Evolutionary conservation across 2,329 filamentous ascomycete species (phyloP), one percentile per base, ranked within the genome.

Genomic region (Hypoxylon sp.): DNA sequence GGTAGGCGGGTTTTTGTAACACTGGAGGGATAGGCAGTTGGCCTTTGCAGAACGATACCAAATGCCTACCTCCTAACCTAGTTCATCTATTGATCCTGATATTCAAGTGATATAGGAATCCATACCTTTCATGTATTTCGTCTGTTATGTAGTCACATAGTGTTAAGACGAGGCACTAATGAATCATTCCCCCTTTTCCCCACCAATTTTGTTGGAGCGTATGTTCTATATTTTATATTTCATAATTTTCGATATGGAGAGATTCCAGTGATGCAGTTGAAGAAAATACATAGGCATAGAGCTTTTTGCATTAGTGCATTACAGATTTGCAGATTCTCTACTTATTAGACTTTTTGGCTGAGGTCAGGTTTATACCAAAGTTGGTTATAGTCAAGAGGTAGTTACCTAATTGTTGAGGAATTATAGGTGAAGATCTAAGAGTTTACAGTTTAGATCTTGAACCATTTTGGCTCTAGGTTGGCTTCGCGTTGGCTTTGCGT

Each of bases 51-150:
- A 33, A 48, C 46, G 56, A 44, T 48, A 35, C 52, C 47, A 39
- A 57, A 48, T 39, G 50, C 10, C 54, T 37, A 19, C 14, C 17
- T 39, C 17, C 24, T 31, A 19, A 17, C 17, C 24, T 31, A 19
- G 39, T 44, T 64, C 35, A 54, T 65, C 22, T 64, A 39, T 57
- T 56, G 46, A 58, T 65, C 74, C 75, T 63, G 65, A 64, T 56
- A 46, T 52, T 62, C 46, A 63, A 64, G 47, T 60, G 56, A 52
- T 42, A 62, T 19, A 31, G 22, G 31, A 58, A 35, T 42, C 51
- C 22, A 22, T 22, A 22, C 17, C 11, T 58, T 42, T 50, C 17
- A 55, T 47, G 39, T 35, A 54, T 26, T 37, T 47, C 26, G 22
- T 42, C 56, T 22, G 48, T 29, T 64, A 22, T 22, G 19, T 22